Percentiles rank a stretch among this genome's conserved stretches.
Conservation (phyloP, 441 rosid genomes). For the Croton laevigatus region DNA sequence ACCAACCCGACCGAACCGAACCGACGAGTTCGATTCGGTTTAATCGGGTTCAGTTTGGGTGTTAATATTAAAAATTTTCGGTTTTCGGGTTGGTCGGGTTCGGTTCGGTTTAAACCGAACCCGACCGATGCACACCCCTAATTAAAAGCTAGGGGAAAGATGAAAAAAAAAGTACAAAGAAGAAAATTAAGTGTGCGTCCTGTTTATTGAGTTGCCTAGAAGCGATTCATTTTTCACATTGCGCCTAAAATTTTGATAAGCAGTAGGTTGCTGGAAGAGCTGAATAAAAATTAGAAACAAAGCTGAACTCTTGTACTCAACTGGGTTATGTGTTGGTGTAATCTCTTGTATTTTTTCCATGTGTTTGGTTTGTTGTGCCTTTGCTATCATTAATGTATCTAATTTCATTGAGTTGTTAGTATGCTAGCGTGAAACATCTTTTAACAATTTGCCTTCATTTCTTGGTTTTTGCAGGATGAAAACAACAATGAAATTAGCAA, state of each 20-base stretch:
- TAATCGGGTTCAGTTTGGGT: too few relatives aligned
- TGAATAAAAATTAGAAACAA: neutral
- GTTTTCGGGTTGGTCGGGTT: too few relatives aligned
- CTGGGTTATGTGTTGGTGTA: neutral
- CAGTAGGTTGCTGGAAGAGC: neutral
- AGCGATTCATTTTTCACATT: neutral
- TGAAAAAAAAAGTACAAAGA: too few relatives aligned
- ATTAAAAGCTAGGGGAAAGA: too few relatives aligned
- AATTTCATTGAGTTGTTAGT: neutral
- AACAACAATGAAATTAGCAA: slow-evolving; percentile 54
- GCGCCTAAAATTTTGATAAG: neutral
- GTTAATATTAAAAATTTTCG: too few relatives aligned
- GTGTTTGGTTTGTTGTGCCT: neutral
- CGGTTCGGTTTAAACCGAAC: too few relatives aligned
- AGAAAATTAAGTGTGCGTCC: too few relatives aligned
- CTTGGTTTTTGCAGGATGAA: slow-evolving; percentile 47
- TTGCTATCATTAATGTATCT: neutral
- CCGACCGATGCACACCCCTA: too few relatives aligned
- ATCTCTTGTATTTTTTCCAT: neutral
- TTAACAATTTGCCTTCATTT: neutral
- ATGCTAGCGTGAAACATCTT: neutral
- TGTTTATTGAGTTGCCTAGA: neutral
- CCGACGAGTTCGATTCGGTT: too few relatives aligned
- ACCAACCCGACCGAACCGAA: too few relatives aligned
- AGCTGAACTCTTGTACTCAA: too few relatives aligned